phyloP scores from a whole-genome alignment of 257 asterid species.

The Voacanga thouarsii region DNA sequence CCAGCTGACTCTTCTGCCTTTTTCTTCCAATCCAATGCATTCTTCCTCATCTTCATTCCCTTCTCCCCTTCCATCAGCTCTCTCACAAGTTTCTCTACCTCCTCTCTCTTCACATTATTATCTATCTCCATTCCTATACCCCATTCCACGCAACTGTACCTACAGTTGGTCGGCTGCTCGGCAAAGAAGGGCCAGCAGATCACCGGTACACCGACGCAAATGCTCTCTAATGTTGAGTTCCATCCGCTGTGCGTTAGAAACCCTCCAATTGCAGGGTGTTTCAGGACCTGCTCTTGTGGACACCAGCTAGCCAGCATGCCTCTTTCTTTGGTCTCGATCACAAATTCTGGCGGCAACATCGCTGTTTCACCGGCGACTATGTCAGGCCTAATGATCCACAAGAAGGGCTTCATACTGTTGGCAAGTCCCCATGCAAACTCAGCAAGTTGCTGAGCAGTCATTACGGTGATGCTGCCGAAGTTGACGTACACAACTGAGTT shows the following conservation, averaged over 20 bases:
- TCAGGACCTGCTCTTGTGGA: constrained; percentile 45
- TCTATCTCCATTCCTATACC: constrained; percentile 50
- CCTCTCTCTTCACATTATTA: constrained; percentile 44
- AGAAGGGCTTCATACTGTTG: constrained; percentile 34
- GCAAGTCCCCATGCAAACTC: constrained; percentile 61
- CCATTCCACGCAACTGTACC: constrained; percentile 46
- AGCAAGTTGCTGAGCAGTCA: constrained; percentile 28
- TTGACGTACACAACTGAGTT: constrained; percentile 51
- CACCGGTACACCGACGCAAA: constrained; percentile 41
- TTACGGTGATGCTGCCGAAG: constrained; percentile 53
- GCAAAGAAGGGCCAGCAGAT: constrained; percentile 59
- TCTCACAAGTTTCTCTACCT: constrained; percentile 41
- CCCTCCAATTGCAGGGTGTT: constrained; percentile 48
- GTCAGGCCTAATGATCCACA: constrained; percentile 60
- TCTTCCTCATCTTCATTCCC: constrained; percentile 44
- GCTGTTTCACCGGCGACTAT: constrained; percentile 28
- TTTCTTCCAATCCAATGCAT: constrained; percentile 37
- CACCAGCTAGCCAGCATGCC: constrained; percentile 50
- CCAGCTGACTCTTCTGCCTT: constrained; percentile 38
- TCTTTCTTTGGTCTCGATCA: constrained; percentile 37
- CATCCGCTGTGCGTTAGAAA: constrained; percentile 54
- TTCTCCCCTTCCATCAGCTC: constrained; percentile 55
- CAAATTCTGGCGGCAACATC: constrained; percentile 36
- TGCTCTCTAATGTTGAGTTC: constrained; percentile 51
- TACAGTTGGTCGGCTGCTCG: constrained; percentile 53